Evolutionary conservation across 1,139 yeast genomes (phyloP).

Genomic region (Scheffersomyces insectosa): DNA sequence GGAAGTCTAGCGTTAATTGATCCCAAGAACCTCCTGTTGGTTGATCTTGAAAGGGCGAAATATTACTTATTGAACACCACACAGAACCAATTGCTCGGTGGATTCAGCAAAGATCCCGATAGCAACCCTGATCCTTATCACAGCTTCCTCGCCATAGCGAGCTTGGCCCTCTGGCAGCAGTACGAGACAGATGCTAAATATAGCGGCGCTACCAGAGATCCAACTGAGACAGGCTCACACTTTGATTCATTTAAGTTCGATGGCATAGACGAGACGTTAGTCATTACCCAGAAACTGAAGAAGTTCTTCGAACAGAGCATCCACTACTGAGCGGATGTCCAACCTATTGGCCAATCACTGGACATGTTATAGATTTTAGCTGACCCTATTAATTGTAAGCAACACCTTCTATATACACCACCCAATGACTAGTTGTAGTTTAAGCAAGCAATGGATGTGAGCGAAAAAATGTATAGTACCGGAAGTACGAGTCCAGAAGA

Average conservation of each 20-base stretch:
- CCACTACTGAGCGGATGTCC: neutral
- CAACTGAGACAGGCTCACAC: no score
- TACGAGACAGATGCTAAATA: neutral
- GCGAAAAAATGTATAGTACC: no score
- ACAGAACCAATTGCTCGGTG: constrained; percentile 71
- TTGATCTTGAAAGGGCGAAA: constrained; percentile 38
- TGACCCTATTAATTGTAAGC: no score
- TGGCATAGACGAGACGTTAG: constrained; percentile 27
- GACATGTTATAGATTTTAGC: no score
- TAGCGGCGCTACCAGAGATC: no score
- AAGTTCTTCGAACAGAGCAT: constrained; percentile 12
- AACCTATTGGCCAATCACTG: no score
- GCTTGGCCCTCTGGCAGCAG: constrained; percentile 47
- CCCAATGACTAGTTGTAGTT: no score
- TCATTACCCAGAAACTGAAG: constrained; percentile 24
- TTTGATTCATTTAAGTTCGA: constrained; percentile 10
- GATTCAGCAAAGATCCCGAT: constrained; percentile 71
- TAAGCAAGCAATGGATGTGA: no score
- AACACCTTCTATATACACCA: no score
- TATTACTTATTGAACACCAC: constrained; percentile 57
- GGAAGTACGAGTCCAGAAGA: no score
- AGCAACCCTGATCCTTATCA: constrained; percentile 72
- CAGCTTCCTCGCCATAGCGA: constrained; percentile 60
- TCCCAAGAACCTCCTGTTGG: constrained; percentile 22
- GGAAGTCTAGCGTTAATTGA: constrained; percentile 56